Conservation (phyloP, 228 moss, liverwort and hornwort species). For the Sphagnum fallax region DNA sequence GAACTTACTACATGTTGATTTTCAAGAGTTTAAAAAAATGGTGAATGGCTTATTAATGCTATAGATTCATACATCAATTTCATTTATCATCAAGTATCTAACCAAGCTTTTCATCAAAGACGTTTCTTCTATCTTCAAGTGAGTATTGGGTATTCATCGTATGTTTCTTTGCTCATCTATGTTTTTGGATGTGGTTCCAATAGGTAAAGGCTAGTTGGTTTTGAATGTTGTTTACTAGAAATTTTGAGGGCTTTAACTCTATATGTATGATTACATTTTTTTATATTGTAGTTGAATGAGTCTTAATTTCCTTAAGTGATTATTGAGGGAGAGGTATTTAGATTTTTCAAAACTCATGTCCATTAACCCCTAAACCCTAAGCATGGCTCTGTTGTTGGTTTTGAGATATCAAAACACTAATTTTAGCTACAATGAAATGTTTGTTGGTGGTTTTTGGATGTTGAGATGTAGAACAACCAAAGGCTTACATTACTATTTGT, state of each 20-base stretch:
- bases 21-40: background rate
- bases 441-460: background rate
- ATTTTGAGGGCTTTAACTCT: too few species aligned
- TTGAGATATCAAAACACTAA: background rate
- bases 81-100: conserved; percentile 81
- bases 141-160: conserved; percentile 9
- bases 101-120: conserved; percentile 70
- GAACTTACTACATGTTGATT: too few species aligned
- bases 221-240: too few species aligned
- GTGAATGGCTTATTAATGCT: background rate
- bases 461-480: conserved; percentile 60
- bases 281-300: too few species aligned
- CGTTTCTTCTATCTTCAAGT: conserved; percentile 73
- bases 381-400: background rate
- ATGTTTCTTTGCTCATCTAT: background rate
- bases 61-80: conserved; percentile 82
- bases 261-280: too few species aligned
- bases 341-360: background rate
- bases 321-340: too few species aligned
- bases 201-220: background rate
- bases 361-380: background rate
- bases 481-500: conserved; percentile 69
- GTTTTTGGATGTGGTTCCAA: background rate
- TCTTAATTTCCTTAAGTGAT: too few species aligned
- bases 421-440: background rate